These are phyloP conservation scores for Simplicillium aogashimaense DNA, from an alignment of 2,329 filamentous ascomycete species.

Conservation along the genomic window DNA sequence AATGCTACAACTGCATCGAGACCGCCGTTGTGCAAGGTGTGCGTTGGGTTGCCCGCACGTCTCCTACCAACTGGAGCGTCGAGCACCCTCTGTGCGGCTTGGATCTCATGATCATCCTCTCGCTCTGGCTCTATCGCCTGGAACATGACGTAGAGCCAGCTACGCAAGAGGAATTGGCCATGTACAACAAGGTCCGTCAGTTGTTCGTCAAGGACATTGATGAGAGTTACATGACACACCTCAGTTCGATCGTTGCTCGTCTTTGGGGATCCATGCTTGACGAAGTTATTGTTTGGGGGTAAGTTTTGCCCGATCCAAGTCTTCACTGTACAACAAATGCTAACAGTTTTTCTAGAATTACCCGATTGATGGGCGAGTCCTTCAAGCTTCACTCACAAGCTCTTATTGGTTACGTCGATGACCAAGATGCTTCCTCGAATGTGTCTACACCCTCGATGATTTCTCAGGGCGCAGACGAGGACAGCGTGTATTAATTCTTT, in stretches of 20 bases:
- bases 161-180: slow-evolving; percentile 70
- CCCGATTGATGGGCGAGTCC: slow-evolving; percentile 93
- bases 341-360: slow-evolving; percentile 50
- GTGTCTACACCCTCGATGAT: slow-evolving; percentile 63
- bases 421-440: slow-evolving; percentile 59
- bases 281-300: slow-evolving; percentile 99
- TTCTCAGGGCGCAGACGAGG: slow-evolving; percentile 61
- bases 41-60: slow-evolving; percentile 95
- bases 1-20: slow-evolving; percentile 96
- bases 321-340: slow-evolving; percentile 1
- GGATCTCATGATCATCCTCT: slow-evolving; percentile 96
- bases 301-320: slow-evolving; percentile 34
- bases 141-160: slow-evolving; percentile 96
- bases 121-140: slow-evolving; percentile 95
- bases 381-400: slow-evolving; percentile 96
- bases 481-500: slow-evolving; percentile 57
- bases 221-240: slow-evolving; percentile 68
- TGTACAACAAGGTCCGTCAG: slow-evolving; percentile 88
- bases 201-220: slow-evolving; percentile 87
- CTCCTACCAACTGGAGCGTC: slow-evolving; percentile 97
- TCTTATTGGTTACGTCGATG: slow-evolving; percentile 87
- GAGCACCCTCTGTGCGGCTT: slow-evolving; percentile 95
- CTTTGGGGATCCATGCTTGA: slow-evolving; percentile 98
- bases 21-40: slow-evolving; percentile 90
- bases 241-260: slow-evolving; percentile 90